phyloP scores from a whole-genome alignment of 805 yeast genomes.

The Ogataea wickerhamii region DNA sequence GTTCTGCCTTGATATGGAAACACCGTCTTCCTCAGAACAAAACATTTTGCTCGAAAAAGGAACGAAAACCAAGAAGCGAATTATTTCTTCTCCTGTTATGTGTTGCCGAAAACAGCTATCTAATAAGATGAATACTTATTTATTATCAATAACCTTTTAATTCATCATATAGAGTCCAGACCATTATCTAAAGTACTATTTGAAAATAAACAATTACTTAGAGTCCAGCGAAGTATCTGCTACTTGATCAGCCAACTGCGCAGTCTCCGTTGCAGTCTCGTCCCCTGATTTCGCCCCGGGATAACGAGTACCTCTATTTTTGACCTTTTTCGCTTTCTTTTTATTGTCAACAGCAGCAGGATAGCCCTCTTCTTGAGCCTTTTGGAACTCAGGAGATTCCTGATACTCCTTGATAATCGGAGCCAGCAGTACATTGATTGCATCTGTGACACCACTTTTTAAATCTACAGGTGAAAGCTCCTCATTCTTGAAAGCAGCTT shows the following conservation, averaged over 20 bases:
- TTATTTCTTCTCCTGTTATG: no score
- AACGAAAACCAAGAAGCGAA: no score
- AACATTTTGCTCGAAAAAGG: no score
- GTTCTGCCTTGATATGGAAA: no score
- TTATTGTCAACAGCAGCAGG: conserved; percentile 66
- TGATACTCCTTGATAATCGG: conserved; percentile 77
- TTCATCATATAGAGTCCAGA: no score
- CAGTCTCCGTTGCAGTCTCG: conserved; percentile 22
- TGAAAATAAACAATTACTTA: no score
- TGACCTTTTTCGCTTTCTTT: conserved; percentile 69
- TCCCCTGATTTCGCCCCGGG: conserved; percentile 56
- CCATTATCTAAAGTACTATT: no score
- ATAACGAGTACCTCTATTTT: conserved; percentile 85
- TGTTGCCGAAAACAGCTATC: no score
- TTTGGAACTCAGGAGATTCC: conserved; percentile 65
- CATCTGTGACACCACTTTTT: conserved; percentile 86
- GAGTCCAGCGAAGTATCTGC: conserved; percentile 2
- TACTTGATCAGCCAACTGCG: conserved; percentile 38
- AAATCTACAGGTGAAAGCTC: conserved; percentile 89
- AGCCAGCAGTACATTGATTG: conserved; percentile 72
- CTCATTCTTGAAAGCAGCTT: conserved; percentile 67
- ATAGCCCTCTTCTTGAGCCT: conserved; percentile 74
- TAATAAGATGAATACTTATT: no score
- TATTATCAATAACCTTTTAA: no score
- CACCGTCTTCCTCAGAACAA: no score